Evolutionary conservation across 371 early-diverging fungal genomes (phyloP).

Genomic region (Rhizopus microsporus): DNA sequence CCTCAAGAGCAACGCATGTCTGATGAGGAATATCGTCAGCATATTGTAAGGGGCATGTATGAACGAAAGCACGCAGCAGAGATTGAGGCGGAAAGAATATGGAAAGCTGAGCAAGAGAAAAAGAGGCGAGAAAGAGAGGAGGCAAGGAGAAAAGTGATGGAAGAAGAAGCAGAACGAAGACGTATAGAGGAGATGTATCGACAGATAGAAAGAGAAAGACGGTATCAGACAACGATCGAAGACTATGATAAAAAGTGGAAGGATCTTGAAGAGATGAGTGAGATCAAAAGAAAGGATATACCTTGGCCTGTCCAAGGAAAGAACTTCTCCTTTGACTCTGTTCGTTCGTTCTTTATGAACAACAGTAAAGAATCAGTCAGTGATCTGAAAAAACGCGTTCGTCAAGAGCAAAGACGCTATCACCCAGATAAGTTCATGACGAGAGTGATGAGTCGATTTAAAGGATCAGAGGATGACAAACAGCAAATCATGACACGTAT

Average conservation of each 20-base stretch:
- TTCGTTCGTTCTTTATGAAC: slow-evolving; percentile 29
- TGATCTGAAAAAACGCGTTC: slow-evolving; percentile 33
- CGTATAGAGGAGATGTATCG: slow-evolving; percentile 17
- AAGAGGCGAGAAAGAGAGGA: slow-evolving; percentile 20
- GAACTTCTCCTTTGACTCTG: slow-evolving; percentile 11
- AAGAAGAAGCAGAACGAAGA: slow-evolving; percentile 28
- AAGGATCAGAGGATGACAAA: slow-evolving; percentile 31
- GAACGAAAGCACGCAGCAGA: slow-evolving; percentile 32
- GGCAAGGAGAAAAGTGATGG: slow-evolving; percentile 7
- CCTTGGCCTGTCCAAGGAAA: slow-evolving; percentile 41
- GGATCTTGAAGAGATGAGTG: slow-evolving; percentile 14
- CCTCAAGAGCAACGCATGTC: slow-evolving; percentile 27
- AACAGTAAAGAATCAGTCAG: background rate
- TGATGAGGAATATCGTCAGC: slow-evolving; percentile 46
- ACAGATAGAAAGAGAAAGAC: slow-evolving; percentile 4
- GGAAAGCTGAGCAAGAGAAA: slow-evolving; percentile 22
- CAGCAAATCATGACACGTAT: slow-evolving; percentile 22
- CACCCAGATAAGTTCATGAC: slow-evolving; percentile 53
- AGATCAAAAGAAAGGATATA: slow-evolving; percentile 28
- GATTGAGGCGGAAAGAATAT: slow-evolving; percentile 30
- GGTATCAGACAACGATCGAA: background rate
- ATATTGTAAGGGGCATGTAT: slow-evolving; percentile 45
- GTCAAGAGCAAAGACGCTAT: slow-evolving; percentile 45
- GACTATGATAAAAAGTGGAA: slow-evolving; percentile 33
- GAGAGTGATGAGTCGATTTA: slow-evolving; percentile 29